A percentile compares a stretch with the other conserved stretches of the same genome.
phyloP scores from a whole-genome alignment of 108 stramenopile genomes.

The Halocafeteria seosinensis region DNA sequence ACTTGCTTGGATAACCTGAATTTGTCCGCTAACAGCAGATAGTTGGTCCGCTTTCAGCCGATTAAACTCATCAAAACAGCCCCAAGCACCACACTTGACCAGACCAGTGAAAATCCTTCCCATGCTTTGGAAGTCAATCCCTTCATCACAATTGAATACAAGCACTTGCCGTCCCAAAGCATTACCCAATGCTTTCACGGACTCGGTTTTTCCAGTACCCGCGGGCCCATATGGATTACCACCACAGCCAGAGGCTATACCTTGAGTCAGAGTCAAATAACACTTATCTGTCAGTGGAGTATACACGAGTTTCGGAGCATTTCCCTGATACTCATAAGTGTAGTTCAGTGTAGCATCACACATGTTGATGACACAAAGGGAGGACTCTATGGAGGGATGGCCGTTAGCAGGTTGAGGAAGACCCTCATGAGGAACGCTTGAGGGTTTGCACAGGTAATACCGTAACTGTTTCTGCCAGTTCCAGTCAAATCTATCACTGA shows the following conservation, averaged over 20 bases:
- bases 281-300: slow-evolving; percentile 51
- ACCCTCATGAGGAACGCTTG: no score
- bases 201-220: slow-evolving; percentile 50
- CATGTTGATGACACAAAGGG: slow-evolving; percentile 10
- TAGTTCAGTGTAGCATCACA: slow-evolving; percentile 32
- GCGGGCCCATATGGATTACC: slow-evolving; percentile 50
- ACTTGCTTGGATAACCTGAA: slow-evolving; percentile 47
- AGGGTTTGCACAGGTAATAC: slow-evolving; percentile 28
- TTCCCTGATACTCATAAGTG: slow-evolving; percentile 51
- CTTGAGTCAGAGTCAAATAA: slow-evolving; percentile 45
- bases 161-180: slow-evolving; percentile 45
- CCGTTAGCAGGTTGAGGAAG: no score
- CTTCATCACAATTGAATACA: slow-evolving; percentile 53
- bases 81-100: slow-evolving; percentile 50
- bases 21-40: slow-evolving; percentile 47
- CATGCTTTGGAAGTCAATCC: slow-evolving; percentile 45
- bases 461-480: slow-evolving; percentile 47
- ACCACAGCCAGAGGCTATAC: slow-evolving; percentile 47
- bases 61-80: slow-evolving; percentile 56
- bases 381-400: not conserved
- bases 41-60: slow-evolving; percentile 51
- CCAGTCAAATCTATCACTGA: slow-evolving; percentile 20
- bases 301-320: slow-evolving; percentile 43
- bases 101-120: slow-evolving; percentile 49
- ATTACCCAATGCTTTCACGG: slow-evolving; percentile 43